Percentiles rank a stretch among this genome's conserved stretches.
Evolutionary conservation across 345 rosid genomes (phyloP).

Genomic region (thale cress (Arabidopsis thaliana)): TAIR10.1 NC_003075.7:12954501-12955000

Average conservation of each 20-base stretch:
- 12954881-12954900: constrained; percentile 59
- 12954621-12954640: constrained; percentile 43
- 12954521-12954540: constrained; percentile 44
- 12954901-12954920: constrained; percentile 61
- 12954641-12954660: constrained; percentile 13
- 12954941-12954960: not conserved
- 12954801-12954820: constrained; percentile 95
- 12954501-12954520: constrained; percentile 52
- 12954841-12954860: constrained; percentile 65
- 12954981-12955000: constrained; percentile 23
- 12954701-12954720: constrained; percentile 48
- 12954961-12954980: not conserved
- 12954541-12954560: constrained; percentile 59
- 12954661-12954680: constrained; percentile 19
- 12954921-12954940: constrained; percentile 61
- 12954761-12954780: constrained; percentile 89
- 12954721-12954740: constrained; percentile 41
- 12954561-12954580: constrained; percentile 52
- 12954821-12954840: constrained; percentile 76
- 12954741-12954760: constrained; percentile 91
- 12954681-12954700: constrained; percentile 41
- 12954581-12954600: constrained; percentile 58
- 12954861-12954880: constrained; percentile 63
- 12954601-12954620: constrained; percentile 54
- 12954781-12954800: constrained; percentile 57